Percentiles rank a stretch among this genome's conserved stretches.
These are phyloP conservation scores for Triticum dicoccoides DNA, from an alignment of 176 grass and related monocot genomes.

Conservation along the genomic window DNA sequence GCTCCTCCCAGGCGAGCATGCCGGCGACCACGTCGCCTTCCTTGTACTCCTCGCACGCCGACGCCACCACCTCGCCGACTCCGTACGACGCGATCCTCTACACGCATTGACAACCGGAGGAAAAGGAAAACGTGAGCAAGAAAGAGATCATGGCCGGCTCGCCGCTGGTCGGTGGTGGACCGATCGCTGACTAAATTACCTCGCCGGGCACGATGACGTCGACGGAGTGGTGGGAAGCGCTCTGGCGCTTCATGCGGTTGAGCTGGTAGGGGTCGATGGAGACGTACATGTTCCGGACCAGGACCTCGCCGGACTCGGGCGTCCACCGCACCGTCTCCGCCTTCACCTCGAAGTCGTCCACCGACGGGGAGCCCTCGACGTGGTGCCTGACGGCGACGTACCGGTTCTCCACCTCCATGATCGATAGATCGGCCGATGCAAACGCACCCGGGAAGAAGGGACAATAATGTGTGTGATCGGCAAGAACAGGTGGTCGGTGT, in stretches of 20 bases:
- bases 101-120: no score
- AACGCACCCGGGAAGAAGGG: background rate
- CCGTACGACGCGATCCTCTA: conserved; percentile 43
- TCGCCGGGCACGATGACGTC: conserved; percentile 37
- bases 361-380: conserved; percentile 43
- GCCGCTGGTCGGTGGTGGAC: no score
- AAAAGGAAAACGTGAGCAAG: no score
- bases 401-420: conserved; percentile 48
- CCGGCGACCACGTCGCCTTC: conserved; percentile 45
- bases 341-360: conserved; percentile 48
- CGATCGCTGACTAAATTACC: background rate
- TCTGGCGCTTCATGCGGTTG: conserved; percentile 57
- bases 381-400: conserved; percentile 42
- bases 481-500: background rate
- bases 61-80: conserved; percentile 51
- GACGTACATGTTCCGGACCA: conserved; percentile 50
- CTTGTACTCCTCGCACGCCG: conserved; percentile 30
- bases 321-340: background rate
- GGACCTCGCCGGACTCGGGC: conserved; percentile 33
- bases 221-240: conserved; percentile 35
- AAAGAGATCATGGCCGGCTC: background rate
- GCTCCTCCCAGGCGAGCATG: conserved; percentile 59
- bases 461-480: background rate
- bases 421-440: background rate
- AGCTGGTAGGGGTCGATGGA: conserved; percentile 74